Conservation (phyloP, 345 rosid genomes). For the Salix purpurea region DNA sequence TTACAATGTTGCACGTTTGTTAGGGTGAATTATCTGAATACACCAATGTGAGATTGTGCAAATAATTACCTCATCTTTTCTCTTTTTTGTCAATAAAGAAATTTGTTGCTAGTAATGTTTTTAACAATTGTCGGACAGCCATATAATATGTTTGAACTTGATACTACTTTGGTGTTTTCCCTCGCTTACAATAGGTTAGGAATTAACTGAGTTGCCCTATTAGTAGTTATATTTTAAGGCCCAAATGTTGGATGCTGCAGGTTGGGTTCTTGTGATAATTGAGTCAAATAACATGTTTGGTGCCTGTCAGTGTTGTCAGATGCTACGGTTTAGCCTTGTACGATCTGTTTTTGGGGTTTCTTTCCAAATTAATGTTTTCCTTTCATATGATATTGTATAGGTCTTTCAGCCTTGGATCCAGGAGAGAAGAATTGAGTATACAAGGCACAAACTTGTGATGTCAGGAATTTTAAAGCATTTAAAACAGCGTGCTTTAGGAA, state of each 20-base stretch:
- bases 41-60: background rate
- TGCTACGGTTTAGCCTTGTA: background rate
- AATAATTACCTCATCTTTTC: background rate
- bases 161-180: background rate
- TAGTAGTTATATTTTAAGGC: background rate
- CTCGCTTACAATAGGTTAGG: background rate
- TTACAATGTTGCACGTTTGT: too few relatives aligned
- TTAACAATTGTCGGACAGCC: background rate
- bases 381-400: conserved; percentile 11
- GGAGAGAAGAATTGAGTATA: conserved; percentile 65
- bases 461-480: conserved; percentile 69
- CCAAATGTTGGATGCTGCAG: background rate
- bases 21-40: too few relatives aligned
- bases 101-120: background rate
- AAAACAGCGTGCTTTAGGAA: conserved; percentile 60
- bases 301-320: background rate
- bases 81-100: background rate
- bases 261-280: background rate
- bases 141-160: too few relatives aligned
- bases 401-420: conserved; percentile 88
- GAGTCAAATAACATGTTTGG: background rate
- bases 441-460: conserved; percentile 65
- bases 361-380: background rate
- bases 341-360: background rate
- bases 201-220: background rate